These are phyloP conservation scores for Linnemannia elongata DNA, from an alignment of 192 early-diverging fungal species.

Conservation along the genomic window DNA sequence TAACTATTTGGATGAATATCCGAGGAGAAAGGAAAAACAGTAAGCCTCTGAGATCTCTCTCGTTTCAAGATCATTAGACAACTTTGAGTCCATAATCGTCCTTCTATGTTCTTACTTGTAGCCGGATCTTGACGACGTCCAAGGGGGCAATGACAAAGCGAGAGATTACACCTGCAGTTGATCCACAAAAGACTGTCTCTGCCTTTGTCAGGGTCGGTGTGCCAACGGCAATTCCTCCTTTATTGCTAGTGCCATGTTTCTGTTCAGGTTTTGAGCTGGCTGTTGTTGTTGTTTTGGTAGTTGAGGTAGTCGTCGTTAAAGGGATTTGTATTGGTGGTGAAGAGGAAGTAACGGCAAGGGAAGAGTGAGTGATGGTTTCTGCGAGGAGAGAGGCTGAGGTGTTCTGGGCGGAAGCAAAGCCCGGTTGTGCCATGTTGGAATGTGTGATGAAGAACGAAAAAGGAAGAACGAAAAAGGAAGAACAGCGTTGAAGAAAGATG, in stretches of 20 bases:
- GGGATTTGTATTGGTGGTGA: not conserved
- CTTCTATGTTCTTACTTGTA: conserved; percentile 61
- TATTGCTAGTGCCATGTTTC: conserved; percentile 7
- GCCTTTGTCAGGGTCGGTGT: conserved; percentile 31
- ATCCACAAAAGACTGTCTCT: conserved; percentile 48
- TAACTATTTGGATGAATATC: conserved; percentile 10
- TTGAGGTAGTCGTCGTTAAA: not conserved
- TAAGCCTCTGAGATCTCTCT: not conserved
- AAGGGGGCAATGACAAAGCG: conserved; percentile 91
- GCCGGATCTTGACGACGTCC: conserved; percentile 94
- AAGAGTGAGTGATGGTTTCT: not conserved
- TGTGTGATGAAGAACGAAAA: not conserved
- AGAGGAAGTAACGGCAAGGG: conserved; percentile 9
- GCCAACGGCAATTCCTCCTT: conserved; percentile 25
- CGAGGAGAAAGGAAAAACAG: not conserved
- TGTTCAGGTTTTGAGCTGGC: not conserved
- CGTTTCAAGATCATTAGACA: not conserved
- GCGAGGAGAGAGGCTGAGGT: conserved; percentile 10
- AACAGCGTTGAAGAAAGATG: not conserved
- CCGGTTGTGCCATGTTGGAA: conserved; percentile 19
- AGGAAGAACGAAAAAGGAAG: not conserved
- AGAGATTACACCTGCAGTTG: conserved; percentile 62
- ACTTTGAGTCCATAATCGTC: not conserved
- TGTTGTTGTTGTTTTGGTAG: not conserved
- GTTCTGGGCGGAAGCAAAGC: conserved; percentile 12